Conservation (phyloP, 139 green algal genomes). For the Marvania coccoides region DNA sequence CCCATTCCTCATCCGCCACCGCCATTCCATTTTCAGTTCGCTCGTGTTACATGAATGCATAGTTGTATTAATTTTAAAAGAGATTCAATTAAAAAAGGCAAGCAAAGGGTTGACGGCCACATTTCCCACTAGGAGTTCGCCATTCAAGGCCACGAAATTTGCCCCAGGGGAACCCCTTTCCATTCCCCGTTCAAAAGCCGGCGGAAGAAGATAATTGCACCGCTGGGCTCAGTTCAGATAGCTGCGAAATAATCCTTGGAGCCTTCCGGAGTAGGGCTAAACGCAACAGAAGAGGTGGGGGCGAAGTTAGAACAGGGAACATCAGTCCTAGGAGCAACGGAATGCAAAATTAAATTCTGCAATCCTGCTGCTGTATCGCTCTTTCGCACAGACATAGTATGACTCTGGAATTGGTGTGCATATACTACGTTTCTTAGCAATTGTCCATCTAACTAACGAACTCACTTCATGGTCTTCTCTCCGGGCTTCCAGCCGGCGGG, state of each 20-base stretch:
- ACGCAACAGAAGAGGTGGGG: conserved; percentile 2
- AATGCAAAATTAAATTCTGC: not conserved
- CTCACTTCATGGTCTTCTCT: conserved; percentile 73
- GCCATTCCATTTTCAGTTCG: no score
- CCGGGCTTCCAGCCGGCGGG: conserved; percentile 97
- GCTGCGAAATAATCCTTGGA: conserved; percentile 86
- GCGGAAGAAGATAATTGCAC: no score
- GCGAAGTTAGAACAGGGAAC: not conserved
- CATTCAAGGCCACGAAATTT: no score
- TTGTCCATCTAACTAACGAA: no score
- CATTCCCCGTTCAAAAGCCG: no score
- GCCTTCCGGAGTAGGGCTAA: conserved; percentile 52
- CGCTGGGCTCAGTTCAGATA: conserved; percentile 24
- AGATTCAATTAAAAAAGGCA: no score
- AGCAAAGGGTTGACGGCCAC: no score
- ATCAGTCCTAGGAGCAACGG: not conserved
- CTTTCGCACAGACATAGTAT: not conserved
- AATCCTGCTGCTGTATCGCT: not conserved
- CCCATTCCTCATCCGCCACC: no score
- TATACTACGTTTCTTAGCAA: not conserved
- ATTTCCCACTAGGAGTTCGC: no score
- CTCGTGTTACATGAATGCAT: no score
- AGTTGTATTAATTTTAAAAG: no score
- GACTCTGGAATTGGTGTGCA: not conserved
- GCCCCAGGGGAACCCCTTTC: no score